Evolutionary conservation across 306 rosid species (phyloP), one percentile per base, ranked within the genome.

Genomic region (Begonia loranthoides): DNA sequence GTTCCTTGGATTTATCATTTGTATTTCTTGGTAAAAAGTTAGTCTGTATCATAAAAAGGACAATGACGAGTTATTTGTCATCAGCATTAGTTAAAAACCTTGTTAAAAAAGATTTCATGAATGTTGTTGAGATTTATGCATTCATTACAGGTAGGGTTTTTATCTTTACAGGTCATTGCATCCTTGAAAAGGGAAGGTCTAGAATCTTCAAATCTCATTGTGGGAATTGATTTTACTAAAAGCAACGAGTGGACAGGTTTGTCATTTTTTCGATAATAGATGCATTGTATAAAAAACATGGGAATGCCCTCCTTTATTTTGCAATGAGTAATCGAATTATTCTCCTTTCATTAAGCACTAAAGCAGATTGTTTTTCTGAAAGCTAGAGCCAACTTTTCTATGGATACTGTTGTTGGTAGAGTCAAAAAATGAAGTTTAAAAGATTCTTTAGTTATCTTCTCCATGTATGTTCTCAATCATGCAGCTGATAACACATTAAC

Each of bases 161-260:
- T 52, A 15, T 19, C 33, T 69, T 17, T 16, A 17, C 77, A 89
- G 95, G 95, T 89, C 38, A 77, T 82, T 13, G 61, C 17, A 0
- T 80, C 94, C 33, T 61, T 89, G 60, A 77, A 87, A 66, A 76
- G 51, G 33, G 97, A 66, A 76, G 97, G 97, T 28, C 65, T 89
- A 38, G 97, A 89, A 57, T 85, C 95, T 46, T 84, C 94, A 49
- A 89, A 89, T 75, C 95, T 89, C 57, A 79, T 89, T 49, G 70
- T 89, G 17, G 95, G 95, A 66, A 70, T 89, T 58, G 95, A 89
- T 70, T 89, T 89, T 63, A 89, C 95, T 4, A 89, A 85, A 66
- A 85, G 97, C 76, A 89, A 89, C 66, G 97, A 89, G 58, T 85
- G 95, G 95, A 77, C 94, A 66, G 97, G 95, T 84, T 49, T 34